Evolutionary conservation across 352 stramenopile species (phyloP), one percentile per base, ranked within the genome.

Genomic region (Thalassiosira delicatula): DNA sequence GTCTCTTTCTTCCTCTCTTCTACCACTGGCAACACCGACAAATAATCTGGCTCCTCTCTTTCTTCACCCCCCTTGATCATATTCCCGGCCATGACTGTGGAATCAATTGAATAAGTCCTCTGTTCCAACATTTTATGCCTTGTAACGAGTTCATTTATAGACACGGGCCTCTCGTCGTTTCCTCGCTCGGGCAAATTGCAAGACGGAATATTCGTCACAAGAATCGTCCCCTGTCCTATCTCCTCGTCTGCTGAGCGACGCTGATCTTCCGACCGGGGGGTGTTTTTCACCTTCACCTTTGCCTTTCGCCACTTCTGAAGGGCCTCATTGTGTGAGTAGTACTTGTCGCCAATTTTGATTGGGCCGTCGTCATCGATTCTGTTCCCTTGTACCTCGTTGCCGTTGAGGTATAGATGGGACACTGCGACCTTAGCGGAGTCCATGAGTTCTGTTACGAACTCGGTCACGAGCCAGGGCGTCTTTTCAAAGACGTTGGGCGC

Each of bases 311-410:
- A 84, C 21, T 66, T 63, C 35, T 32, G n/a, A 40, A 84, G 59
- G 3, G 76, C 76, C 62, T 84, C 68, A 57, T 59, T 71, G 29
- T 79, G 76, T 59, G 67, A 70, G 25, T 84, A 84, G 8, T 76
- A 70, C 33, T 75, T 79, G 42, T 84, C 76, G 25, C 76, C 76
- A 40, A 84, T 79, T 51, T 84, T 84, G 12, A 84, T 84, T 8
- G 69, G 76, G 25, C 76, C 76, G 8, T 44, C 25, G 30, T 84
- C 76, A 51, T 84, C 76, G 60, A 79, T 69, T 35, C 23, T 11
- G 69, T 67, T 25, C 5, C 72, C 1, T 1, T 61, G 21, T 68
- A 37, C 44, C 25, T 61, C 37, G 21, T 53, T 27, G 8, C n/a
- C n/a, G n/a, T n/a, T n/a, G n/a, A 19, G 0, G 17, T 46, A 32